Percentiles rank a stretch among this genome's conserved stretches.
Evolutionary conservation across 2,329 filamentous ascomycete species (phyloP).

Genomic region (Diaporthe citriasiana): DNA sequence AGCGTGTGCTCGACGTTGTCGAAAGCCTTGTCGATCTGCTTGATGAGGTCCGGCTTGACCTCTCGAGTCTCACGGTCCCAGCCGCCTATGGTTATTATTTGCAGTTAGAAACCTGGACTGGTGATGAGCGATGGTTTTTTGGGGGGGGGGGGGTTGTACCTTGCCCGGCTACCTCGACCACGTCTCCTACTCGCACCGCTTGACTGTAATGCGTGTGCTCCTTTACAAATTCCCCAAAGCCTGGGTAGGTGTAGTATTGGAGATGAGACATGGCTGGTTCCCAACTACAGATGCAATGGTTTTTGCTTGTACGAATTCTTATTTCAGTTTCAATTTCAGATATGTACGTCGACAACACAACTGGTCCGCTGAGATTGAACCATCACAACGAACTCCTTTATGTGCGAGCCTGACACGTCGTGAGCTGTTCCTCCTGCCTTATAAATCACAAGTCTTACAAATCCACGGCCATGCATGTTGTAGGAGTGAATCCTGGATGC

Average conservation of each 20-base stretch:
- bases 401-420: background rate
- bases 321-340: too few relatives aligned
- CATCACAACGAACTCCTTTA: background rate
- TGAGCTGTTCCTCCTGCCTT: background rate
- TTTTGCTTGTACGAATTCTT: background rate
- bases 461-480: background rate
- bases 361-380: background rate
- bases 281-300: background rate
- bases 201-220: slow-evolving; percentile 21
- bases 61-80: slow-evolving; percentile 17
- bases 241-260: slow-evolving; percentile 12
- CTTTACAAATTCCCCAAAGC: slow-evolving; percentile 17
- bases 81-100: background rate
- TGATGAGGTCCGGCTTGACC: background rate
- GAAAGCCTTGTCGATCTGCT: slow-evolving; percentile 17
- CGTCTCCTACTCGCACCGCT: slow-evolving; percentile 16
- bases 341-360: background rate
- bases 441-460: slow-evolving; percentile 2
- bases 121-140: too few relatives aligned
- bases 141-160: background rate
- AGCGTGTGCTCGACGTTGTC: slow-evolving; percentile 23
- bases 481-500: background rate
- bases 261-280: slow-evolving; percentile 1
- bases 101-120: too few relatives aligned
- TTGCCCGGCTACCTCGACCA: slow-evolving; percentile 12